Conservation (phyloP, 2,329 filamentous ascomycete genomes). For the Penicillium rolfsii region DNA sequence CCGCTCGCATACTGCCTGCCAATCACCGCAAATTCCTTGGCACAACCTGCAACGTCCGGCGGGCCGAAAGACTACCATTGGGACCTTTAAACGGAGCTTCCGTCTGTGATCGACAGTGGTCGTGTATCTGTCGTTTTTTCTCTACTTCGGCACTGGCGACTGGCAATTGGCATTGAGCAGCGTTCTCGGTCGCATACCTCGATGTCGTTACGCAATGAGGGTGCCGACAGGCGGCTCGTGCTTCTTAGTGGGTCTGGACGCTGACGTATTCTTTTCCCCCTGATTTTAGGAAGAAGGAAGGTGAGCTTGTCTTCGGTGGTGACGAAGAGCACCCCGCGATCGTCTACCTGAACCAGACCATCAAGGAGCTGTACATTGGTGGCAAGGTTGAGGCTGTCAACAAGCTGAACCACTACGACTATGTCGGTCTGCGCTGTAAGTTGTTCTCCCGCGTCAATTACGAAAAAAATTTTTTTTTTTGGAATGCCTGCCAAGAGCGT, state of each 20-base stretch:
- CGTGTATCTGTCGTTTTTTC: background rate
- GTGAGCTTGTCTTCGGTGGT: conserved; percentile 90
- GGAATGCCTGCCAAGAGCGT: background rate
- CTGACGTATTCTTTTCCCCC: conserved; percentile 32
- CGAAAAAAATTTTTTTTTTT: no score
- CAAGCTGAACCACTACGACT: conserved; percentile 97
- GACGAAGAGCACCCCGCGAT: conserved; percentile 90
- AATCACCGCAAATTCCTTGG: conserved; percentile 7
- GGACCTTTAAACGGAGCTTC: background rate
- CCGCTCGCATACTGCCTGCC: conserved; percentile 8
- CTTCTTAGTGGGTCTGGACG: conserved; percentile 28
- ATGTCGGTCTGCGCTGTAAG: conserved; percentile 91
- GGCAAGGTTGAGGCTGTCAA: conserved; percentile 96
- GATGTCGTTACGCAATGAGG: conserved; percentile 19
- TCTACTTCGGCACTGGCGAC: background rate
- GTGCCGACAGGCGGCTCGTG: conserved; percentile 16
- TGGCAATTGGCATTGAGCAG: background rate
- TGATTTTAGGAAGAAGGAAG: conserved; percentile 73
- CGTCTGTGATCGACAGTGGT: background rate
- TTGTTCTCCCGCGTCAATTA: conserved; percentile 14
- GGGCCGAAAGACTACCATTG: background rate
- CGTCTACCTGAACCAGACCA: conserved; percentile 80
- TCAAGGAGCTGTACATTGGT: conserved; percentile 88
- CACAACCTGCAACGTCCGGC: background rate
- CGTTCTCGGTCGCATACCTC: conserved; percentile 11